Evolutionary conservation across 78 protist genomes (phyloP), one percentile per base, ranked within the genome.

Genomic region (Speleostelium caveatum): DNA sequence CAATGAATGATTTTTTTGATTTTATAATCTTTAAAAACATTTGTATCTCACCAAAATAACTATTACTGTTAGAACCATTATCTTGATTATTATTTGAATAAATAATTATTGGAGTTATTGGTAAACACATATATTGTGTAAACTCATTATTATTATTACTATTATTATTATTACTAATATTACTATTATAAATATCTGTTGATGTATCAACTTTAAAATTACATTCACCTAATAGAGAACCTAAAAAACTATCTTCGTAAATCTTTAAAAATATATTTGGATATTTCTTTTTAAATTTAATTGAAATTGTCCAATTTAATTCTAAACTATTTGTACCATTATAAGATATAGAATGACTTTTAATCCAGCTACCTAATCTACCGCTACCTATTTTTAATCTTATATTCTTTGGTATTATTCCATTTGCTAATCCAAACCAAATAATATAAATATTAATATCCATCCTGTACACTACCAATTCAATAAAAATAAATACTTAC

Each of bases 311-410:
- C 69, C 86, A 77, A 77, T 63, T 63, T 2, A 71, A 12, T 3
- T 59, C 49, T 2, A 71, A 10, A 4, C 56, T n/a, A 24, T 73
- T 35, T 66, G 51, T 53, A 17, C 21, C 14, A 39, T 49, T 24
- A 41, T 53, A 67, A 17, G 33, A 26, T 66, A 28, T 69, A 49
- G 68, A 71, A 67, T 45, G 26, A n/a, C 39, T 79, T 53, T 79
- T 79, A n/a, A 67, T n/a, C 88, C 88, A 79, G 26, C 28, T 59
- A n/a, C 88, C 88, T 16, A 79, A 51, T 67, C 62, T 79, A 22
- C 88, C 88, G 41, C 35, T 55, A 35, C 88, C 88, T 24, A 79
- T 41, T 42, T 79, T 79, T 66, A 79, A 53, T 66, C 67, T 79
- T 12, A 79, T 36, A 53, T 63, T 62, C 62, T 42, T 59, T 41